Evolutionary conservation across 192 early-diverging fungal species (phyloP), one percentile per base, ranked within the genome.

Genomic region (Coemansia sp.): DNA sequence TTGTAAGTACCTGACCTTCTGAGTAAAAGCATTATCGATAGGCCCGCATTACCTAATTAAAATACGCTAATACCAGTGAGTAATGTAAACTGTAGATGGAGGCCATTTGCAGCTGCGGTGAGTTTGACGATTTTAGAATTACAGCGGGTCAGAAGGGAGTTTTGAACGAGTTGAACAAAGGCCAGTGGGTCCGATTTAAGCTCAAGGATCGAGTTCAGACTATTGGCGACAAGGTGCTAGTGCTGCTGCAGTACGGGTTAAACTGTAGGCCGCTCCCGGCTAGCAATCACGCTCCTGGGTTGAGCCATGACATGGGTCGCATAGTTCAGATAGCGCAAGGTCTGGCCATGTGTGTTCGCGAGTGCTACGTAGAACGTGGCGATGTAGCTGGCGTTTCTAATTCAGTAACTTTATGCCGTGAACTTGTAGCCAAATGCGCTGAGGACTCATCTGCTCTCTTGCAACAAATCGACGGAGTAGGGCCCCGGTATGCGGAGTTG

Each of bases 401-500:
- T n/a, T 31, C 71, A 5, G 41, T 60, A 11, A 59, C 14, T 25
- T 46, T 84, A 60, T 62, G 68, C 68, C 85, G 66, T 45, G 85
- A 73, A 36, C 69, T 86, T 14, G 62, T 62, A 19, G 78, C 83
- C 9, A 75, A 70, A 55, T 77, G 78, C 37, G 81, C 80, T 74
- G 87, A 87, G 37, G 55, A 76, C 39, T 70, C 77, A 5, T 67
- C 84, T 2, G 70, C 79, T 5, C 41, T 87, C 23, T 39, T 88
- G 21, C 82, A 85, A 67, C 89, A 91, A 69, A 75, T 91, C 27
- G 84, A 86, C 11, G 84, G 81, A 4, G 75, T 91, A 37, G 90
- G 90, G 0, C 86, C 85, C 3, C 73, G 76, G 12, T 74, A 85
- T 11, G 70, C 88, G 0, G 76, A 75, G 29, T 73, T 57, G 11